Evolutionary conservation across 352 stramenopile genomes (phyloP).

Genomic region (Globisporangium alternatum): DNA sequence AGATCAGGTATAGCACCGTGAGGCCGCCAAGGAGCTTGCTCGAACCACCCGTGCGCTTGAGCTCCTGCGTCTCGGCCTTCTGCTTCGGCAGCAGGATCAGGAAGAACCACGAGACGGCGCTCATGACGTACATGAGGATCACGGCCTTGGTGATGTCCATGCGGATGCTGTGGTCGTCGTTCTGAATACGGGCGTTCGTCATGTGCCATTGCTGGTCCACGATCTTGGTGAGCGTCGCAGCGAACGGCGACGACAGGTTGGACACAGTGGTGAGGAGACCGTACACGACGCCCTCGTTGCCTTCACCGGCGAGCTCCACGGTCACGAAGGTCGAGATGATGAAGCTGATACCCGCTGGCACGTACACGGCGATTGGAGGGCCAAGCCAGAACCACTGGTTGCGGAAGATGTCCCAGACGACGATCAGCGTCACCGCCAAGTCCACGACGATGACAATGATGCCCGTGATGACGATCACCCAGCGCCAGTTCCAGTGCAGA

Average conservation of each 20-base stretch:
- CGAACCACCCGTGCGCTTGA: slow-evolving; percentile 35
- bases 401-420: slow-evolving; percentile 35
- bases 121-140: slow-evolving; percentile 39
- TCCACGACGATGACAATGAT: not conserved
- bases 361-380: slow-evolving; percentile 29
- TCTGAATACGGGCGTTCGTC: slow-evolving; percentile 35
- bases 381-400: slow-evolving; percentile 54
- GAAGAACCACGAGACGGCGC: slow-evolving; percentile 25
- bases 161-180: slow-evolving; percentile 33
- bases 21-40: slow-evolving; percentile 33
- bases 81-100: slow-evolving; percentile 43
- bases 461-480: not conserved
- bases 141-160: slow-evolving; percentile 36
- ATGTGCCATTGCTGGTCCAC: slow-evolving; percentile 35
- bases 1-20: slow-evolving; percentile 33
- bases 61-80: slow-evolving; percentile 41
- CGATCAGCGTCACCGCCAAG: slow-evolving; percentile 23
- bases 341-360: slow-evolving; percentile 36
- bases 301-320: slow-evolving; percentile 41
- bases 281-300: slow-evolving; percentile 43
- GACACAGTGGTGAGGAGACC: slow-evolving; percentile 39
- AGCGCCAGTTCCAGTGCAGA: not conserved
- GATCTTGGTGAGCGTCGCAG: slow-evolving; percentile 35
- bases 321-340: slow-evolving; percentile 39
- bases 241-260: slow-evolving; percentile 40